Evolutionary conservation across 495 filamentous ascomycete species (phyloP).

Genomic region (Lophiotrema nucula): DNA sequence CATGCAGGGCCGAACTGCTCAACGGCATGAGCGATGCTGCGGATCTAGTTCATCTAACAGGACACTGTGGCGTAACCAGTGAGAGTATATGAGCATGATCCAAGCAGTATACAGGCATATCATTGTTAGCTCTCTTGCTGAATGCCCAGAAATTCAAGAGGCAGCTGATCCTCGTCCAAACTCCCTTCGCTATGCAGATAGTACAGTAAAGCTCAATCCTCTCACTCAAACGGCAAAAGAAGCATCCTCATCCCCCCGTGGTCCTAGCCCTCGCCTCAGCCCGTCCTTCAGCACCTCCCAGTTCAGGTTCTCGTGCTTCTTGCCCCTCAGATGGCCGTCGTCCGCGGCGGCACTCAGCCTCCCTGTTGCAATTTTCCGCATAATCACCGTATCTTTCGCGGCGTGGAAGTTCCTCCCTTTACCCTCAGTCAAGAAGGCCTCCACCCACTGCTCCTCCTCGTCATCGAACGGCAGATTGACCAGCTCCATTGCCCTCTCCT

Average conservation of each 20-base stretch:
- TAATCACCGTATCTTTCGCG: slow-evolving; percentile 66
- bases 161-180: too few species aligned
- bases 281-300: slow-evolving; percentile 45
- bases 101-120: too few species aligned
- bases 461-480: slow-evolving; percentile 66
- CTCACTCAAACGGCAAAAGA: slow-evolving; percentile 17
- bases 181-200: slow-evolving; percentile 6
- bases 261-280: slow-evolving; percentile 22
- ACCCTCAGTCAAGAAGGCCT: slow-evolving; percentile 59
- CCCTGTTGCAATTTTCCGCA: slow-evolving; percentile 63
- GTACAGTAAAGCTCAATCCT: neutral
- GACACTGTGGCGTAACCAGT: too few species aligned
- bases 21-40: too few species aligned
- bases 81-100: too few species aligned
- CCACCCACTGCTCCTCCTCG: slow-evolving; percentile 72
- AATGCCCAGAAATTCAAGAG: too few species aligned
- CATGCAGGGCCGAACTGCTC: too few species aligned
- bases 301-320: slow-evolving; percentile 53
- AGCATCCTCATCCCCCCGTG: slow-evolving; percentile 12
- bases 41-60: too few species aligned
- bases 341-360: slow-evolving; percentile 40
- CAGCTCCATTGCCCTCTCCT: slow-evolving; percentile 60
- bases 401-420: slow-evolving; percentile 60
- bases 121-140: too few species aligned
- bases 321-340: slow-evolving; percentile 42